Evolutionary conservation across 768 basidiomycete genomes (phyloP), one percentile per base, ranked within the genome.

Genomic region (Termitomyces heimii): DNA sequence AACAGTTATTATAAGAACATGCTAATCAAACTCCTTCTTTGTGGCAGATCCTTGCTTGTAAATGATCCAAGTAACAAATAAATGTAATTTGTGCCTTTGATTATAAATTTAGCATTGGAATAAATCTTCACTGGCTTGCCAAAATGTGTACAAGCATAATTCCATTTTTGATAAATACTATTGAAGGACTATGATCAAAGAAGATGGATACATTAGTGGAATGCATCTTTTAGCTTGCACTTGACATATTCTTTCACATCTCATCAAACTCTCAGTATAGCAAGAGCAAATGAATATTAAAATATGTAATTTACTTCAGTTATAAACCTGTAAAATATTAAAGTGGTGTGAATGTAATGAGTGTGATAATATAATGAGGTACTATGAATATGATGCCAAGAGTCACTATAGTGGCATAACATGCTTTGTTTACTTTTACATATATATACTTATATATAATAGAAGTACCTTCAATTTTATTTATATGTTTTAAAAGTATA

Each of bases 61-160:
- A 10, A 22, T 12, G 4, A 42, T 10, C 40, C 40, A 42, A 22
- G 40, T 42, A 42, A 7, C 20, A 42, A 22, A 10, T n/a, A n/a
- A n/a, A 4, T 42, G 22, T 22, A 4, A 16, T 42, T 13, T 39
- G 16, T 39, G 18, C 16, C 37, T 10, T 18, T 42, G 40, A 22
- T 0, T 6, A 20, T 42, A 42, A 20, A 42, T 42, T 42, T 42
- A 20, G 40, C 40, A 9, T 42, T 20, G 3, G 40, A 42, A 42
- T 42, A 20, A 4, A 42, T 42, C 20, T 20, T 42, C 0, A 4
- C 1, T 8, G 20, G 18, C 20, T 12, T n/a, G 10, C 40, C 40
- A 42, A 20, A 7, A 4, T 22, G 2, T 5, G 8, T 0, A 0
- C 10, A 10, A 9, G n/a, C 8, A 2, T 4, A 1, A 5, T 10